Conservation (phyloP, 768 basidiomycete genomes). For the Tylopilus plumbeoviolaceoides region DNA sequence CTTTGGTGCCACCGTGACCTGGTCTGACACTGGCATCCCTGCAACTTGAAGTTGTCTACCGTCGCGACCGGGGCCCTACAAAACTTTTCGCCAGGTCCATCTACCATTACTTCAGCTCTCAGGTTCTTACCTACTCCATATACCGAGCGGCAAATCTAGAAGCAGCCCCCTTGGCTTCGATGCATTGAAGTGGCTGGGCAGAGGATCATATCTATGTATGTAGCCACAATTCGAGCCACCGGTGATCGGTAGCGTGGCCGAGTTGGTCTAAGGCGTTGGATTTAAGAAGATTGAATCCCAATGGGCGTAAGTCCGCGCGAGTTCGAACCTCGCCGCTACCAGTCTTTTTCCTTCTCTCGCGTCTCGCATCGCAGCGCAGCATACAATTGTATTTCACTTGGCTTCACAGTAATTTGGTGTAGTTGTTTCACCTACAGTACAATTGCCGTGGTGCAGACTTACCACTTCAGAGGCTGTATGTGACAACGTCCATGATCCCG, state of each 20-base stretch:
- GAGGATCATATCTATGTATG: not conserved
- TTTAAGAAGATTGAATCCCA: slow-evolving; percentile 79
- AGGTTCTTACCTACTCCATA: no score
- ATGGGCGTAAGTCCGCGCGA: slow-evolving; percentile 82
- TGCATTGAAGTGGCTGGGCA: not conserved
- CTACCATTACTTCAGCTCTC: no score
- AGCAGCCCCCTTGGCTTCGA: no score
- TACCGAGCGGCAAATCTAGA: no score
- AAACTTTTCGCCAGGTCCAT: no score
- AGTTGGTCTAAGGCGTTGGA: slow-evolving; percentile 91
- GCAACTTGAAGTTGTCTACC: no score
- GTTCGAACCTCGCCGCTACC: slow-evolving; percentile 90
- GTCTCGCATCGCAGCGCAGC: no score
- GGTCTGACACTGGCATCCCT: no score
- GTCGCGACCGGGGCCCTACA: no score
- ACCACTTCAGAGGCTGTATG: not conserved
- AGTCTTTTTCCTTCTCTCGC: slow-evolving; percentile 21
- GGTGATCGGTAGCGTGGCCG: slow-evolving; percentile 65
- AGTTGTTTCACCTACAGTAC: not conserved
- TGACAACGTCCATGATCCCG: no score
- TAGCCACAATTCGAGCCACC: not conserved
- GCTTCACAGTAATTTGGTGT: not conserved
- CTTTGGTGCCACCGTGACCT: no score
- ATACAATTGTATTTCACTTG: not conserved
- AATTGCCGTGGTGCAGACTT: not conserved